Conservation (phyloP, 2,329 filamentous ascomycete species). For the Colletotrichum coccodes region DNA sequence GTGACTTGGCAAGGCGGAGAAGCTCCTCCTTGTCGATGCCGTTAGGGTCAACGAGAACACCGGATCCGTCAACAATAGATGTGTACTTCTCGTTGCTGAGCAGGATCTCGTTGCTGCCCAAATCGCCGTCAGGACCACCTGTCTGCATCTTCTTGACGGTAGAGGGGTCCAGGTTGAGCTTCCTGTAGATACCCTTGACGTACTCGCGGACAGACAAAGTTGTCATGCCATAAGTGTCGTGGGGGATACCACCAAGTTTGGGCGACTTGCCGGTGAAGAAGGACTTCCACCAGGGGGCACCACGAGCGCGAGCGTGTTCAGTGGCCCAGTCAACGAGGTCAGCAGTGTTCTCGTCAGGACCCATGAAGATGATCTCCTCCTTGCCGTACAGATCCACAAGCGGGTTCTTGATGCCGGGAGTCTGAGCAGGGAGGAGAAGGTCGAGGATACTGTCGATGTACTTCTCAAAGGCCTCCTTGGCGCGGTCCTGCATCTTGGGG, state of each 20-base stretch:
- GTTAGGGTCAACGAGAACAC: constrained; percentile 92
- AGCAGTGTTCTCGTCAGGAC: constrained; percentile 98
- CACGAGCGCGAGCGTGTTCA: constrained; percentile 85
- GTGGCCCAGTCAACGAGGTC: constrained; percentile 99
- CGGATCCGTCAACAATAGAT: constrained; percentile 94
- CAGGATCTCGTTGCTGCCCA: constrained; percentile 97
- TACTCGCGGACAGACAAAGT: constrained; percentile 96
- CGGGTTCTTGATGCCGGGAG: constrained; percentile 98
- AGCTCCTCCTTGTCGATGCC: constrained; percentile 89
- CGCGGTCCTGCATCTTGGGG: constrained; percentile 92
- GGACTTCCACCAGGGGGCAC: constrained; percentile 99
- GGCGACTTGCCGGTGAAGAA: constrained; percentile 99
- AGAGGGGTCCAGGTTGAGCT: constrained; percentile 87
- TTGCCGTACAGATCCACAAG: constrained; percentile 96
- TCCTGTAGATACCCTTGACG: constrained; percentile 95
- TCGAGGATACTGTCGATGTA: constrained; percentile 99
- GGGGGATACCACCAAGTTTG: constrained; percentile 94
- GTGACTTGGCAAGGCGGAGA: constrained; percentile 82
- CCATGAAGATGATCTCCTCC: constrained; percentile 98
- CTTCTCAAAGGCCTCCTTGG: constrained; percentile 94
- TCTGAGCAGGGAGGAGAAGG: constrained; percentile 86
- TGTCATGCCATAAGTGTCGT: constrained; percentile 97
- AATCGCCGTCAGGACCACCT: constrained; percentile 93
- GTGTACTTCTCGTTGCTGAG: constrained; percentile 96
- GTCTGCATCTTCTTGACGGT: constrained; percentile 95